Percentiles rank a stretch among this genome's conserved stretches.
Conservation (phyloP, 768 basidiomycete genomes). For the Hydnomerulius pinastri region DNA sequence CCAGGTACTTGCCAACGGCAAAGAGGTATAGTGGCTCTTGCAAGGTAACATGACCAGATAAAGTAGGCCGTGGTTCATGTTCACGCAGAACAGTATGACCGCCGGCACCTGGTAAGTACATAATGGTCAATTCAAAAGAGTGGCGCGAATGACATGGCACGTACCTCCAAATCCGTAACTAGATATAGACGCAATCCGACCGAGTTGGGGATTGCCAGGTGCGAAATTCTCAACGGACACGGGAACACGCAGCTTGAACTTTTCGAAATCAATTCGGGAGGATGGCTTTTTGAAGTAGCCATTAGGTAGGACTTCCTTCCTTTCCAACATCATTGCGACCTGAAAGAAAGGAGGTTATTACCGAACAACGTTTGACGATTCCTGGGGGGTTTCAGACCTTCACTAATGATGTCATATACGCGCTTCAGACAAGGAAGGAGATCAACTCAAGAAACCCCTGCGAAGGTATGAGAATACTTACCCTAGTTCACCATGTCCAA, state of each 20-base stretch:
- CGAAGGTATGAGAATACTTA: conserved; percentile 26
- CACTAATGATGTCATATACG: conserved; percentile 46
- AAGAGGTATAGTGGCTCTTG: neutral
- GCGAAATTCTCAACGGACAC: conserved; percentile 6
- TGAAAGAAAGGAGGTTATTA: conserved; percentile 42
- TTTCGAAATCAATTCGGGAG: conserved; percentile 14
- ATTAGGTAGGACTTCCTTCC: conserved; percentile 16
- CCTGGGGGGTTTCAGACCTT: conserved; percentile 43
- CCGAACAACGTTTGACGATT: conserved; percentile 25
- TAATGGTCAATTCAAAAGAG: conserved; percentile 12
- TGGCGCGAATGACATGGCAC: neutral
- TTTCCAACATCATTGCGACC: conserved; percentile 14
- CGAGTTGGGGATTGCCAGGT: conserved; percentile 1
- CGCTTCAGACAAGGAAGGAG: conserved; percentile 14
- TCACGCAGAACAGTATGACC: neutral
- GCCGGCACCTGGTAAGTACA: neutral
- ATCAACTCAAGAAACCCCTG: neutral
- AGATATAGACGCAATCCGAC: conserved; percentile 15
- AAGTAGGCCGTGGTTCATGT: neutral
- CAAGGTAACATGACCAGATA: neutral
- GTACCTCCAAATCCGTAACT: conserved; percentile 16
- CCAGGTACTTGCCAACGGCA: neutral
- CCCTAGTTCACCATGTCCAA: conserved; percentile 35
- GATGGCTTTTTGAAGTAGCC: conserved; percentile 16
- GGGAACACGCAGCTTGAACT: conserved; percentile 16